Conservation (phyloP, 225 moss, liverwort and hornwort species). For the Physcomitrellopsis africana region DNA sequence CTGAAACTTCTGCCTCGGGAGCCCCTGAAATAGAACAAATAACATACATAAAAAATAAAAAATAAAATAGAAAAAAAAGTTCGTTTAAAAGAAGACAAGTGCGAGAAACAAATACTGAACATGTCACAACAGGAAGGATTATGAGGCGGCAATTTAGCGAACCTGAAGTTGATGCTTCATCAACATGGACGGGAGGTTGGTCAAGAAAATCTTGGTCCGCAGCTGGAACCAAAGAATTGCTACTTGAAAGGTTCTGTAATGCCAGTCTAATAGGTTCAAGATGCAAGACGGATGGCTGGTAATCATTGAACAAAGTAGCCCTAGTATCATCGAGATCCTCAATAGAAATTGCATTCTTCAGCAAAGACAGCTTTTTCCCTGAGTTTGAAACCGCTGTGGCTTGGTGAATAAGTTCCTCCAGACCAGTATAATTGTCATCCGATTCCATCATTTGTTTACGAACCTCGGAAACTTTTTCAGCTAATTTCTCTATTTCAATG, state of each 20-base stretch:
- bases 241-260: constrained; percentile 3
- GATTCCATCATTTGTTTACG: constrained; percentile 60
- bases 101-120: no score
- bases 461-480: constrained; percentile 54
- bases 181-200: constrained; percentile 25
- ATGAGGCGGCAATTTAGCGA: not conserved
- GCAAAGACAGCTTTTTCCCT: constrained; percentile 47
- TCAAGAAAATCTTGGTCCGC: constrained; percentile 42
- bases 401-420: constrained; percentile 55
- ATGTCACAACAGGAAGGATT: no score
- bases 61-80: not conserved
- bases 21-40: constrained; percentile 32
- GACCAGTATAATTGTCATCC: constrained; percentile 37
- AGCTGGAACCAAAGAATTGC: constrained; percentile 12
- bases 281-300: constrained; percentile 27
- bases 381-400: constrained; percentile 46
- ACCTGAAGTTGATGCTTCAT: constrained; percentile 59
- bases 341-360: constrained; percentile 41
- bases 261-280: constrained; percentile 39
- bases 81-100: no score
- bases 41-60: constrained; percentile 21
- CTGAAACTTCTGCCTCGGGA: constrained; percentile 30
- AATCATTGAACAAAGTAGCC: constrained; percentile 37
- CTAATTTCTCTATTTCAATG: constrained; percentile 55
- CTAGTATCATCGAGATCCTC: constrained; percentile 40